These are phyloP conservation scores for Manihot esculenta DNA, from an alignment of 441 rosid genomes.

Conservation along the genomic window DNA sequence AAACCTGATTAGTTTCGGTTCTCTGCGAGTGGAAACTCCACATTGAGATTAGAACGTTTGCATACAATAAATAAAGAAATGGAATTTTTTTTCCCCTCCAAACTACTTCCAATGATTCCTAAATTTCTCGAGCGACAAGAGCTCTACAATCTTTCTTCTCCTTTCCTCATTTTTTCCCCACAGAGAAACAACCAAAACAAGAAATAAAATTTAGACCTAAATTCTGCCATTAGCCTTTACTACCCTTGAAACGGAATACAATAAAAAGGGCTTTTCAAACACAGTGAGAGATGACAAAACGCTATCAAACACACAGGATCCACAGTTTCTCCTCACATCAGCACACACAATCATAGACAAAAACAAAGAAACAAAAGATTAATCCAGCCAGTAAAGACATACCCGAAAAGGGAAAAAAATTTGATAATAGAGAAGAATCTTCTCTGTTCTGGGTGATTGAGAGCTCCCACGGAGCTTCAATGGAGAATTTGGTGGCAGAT, in stretches of 20 bases:
- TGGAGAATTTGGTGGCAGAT: background rate
- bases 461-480: constrained; percentile 9
- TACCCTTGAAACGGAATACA: background rate
- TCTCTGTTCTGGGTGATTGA: no score
- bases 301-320: background rate
- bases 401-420: background rate
- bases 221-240: no score
- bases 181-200: no score
- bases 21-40: background rate
- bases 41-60: background rate
- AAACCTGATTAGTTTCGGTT: background rate
- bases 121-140: background rate
- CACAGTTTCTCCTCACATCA: background rate
- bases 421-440: no score
- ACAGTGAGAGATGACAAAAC: background rate
- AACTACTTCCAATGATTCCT: background rate
- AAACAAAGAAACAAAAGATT: background rate
- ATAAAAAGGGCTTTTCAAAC: background rate
- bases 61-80: no score
- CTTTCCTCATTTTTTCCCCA: background rate
- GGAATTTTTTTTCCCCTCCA: background rate
- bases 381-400: background rate
- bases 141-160: background rate
- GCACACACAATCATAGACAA: background rate
- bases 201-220: no score